Conservation (phyloP, 257 asterid genomes). For the Solanum neorickii region DNA sequence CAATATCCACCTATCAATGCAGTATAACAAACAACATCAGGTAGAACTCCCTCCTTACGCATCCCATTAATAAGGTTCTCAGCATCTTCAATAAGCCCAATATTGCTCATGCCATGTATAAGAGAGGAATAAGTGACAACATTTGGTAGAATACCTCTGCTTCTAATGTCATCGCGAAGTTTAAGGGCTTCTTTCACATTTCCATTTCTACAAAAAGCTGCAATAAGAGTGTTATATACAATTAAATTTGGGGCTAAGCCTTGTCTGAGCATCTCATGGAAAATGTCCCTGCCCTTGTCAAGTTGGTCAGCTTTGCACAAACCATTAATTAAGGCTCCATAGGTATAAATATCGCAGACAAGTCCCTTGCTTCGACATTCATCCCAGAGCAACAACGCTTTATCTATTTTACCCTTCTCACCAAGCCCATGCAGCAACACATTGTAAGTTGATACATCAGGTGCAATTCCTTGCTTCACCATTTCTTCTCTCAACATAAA, state of each 20-base stretch:
- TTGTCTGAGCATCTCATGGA: slow-evolving; percentile 30
- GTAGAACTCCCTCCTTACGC: slow-evolving; percentile 52
- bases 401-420: slow-evolving; percentile 47
- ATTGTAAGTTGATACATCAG: slow-evolving; percentile 51
- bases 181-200: slow-evolving; percentile 46
- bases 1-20: slow-evolving; percentile 72
- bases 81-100: slow-evolving; percentile 40
- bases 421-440: slow-evolving; percentile 41
- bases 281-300: slow-evolving; percentile 46
- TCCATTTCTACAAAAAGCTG: slow-evolving; percentile 42
- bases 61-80: slow-evolving; percentile 40
- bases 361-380: slow-evolving; percentile 45
- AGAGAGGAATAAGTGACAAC: slow-evolving; percentile 53
- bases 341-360: slow-evolving; percentile 36
- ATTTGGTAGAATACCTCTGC: slow-evolving; percentile 42
- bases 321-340: slow-evolving; percentile 63
- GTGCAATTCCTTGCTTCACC: slow-evolving; percentile 40
- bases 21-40: slow-evolving; percentile 74
- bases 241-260: slow-evolving; percentile 37
- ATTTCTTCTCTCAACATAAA: slow-evolving; percentile 62
- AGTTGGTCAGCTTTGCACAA: slow-evolving; percentile 49
- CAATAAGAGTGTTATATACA: slow-evolving; percentile 56
- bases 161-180: slow-evolving; percentile 55
- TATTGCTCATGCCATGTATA: slow-evolving; percentile 63
- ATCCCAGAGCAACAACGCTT: slow-evolving; percentile 70